Evolutionary conservation across 2,329 filamentous ascomycete species (phyloP), one percentile per base, ranked within the genome.

Genomic region (Sporothrix mexicana): DNA sequence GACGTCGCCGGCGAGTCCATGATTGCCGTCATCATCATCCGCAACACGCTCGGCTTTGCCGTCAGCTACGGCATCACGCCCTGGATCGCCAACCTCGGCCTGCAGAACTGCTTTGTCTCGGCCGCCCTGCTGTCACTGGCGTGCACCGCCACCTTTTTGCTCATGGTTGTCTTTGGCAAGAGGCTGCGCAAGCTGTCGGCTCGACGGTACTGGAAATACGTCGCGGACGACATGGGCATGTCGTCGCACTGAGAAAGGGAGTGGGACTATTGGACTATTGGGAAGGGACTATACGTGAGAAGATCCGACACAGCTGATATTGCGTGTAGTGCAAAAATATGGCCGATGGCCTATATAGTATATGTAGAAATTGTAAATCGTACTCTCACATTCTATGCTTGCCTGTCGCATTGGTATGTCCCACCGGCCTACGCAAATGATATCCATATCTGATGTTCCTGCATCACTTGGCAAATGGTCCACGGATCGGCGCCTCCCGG

Each of bases 61-160:
- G 76, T 80, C 68, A 76, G 74, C 23, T 80, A 80, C 71, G 79
- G 74, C 51, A 81, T 81, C 76, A 81, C 78, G 3, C 81, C 80
- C 1, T 82, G 80, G 80, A 43, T 67, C 43, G 57, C 30, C 51
- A 62, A 51, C n/a, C 51, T 66, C 36, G 70, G 70, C 61, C 75
- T 77, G 25, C 77, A 76, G 6, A 78, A 75, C 43, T 66, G 55
- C 49, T 72, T 72, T 15, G 51, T 72, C 30, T 43, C 62, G 43
- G 70, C 57, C 2, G 47, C 49, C 0, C 51, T 72, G 23, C 47
- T 72, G 9, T 72, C 70, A 36, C 70, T 72, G 23, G 70, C 49
- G n/a, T 67, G 61, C 61, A 72, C 70, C 36, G 47, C 9, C 20
- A 68, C 70, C 6, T 72, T 72, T 20, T 23, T 72, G 36, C 15